Base-by-base conservation (phyloP, 495 filamentous ascomycete genomes). In the Massariosphaeria phaeospora region DNA sequence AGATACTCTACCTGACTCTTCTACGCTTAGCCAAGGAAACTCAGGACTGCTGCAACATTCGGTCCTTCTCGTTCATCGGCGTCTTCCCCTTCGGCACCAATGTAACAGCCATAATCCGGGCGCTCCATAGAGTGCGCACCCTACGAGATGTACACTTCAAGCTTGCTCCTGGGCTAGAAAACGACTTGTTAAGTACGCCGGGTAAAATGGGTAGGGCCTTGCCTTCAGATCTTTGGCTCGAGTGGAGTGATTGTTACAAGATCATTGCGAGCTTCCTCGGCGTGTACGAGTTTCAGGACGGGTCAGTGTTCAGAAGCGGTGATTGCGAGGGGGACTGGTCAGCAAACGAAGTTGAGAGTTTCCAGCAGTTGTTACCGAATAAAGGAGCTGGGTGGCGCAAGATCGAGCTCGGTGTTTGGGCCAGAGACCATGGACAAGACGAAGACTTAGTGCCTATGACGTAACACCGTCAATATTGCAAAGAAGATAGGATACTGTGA, bases 41-140 rank as follows among this genome's bases (percentile, higher is more conserved):
- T 2, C 33, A 44, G 27, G 18, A 34, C 24, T 58, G 59, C 44
- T 63, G 59, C 43, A 54, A 55, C 40, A 54, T 58, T 31, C 42
- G 24, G 6, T 58, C 54, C 1, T 58, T 63, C 27, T 43, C 59
- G 30, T 63, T 63, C 31, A 18, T 41, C 17, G 42, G 40, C 21
- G 44, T 63, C 8, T 63, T 63, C 33, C 59, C 59, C 9, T 55
- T 63, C 33, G 47, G 48, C 43, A 58, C 59, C 20, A 58, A 63
- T 27, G 25, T 63, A 11, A 38, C 30, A 4, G 45, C 44, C 27
- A 43, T 58, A 15, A 30, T 58, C 26, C 25, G 50, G 7, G 54
- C 59, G 11, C 17, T 63, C 2, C 38, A 46, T 10, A 58, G 50
- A 40, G 33, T 63, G 4, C 36, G n/a, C 18, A 58, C 54, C 1